phyloP scores from a whole-genome alignment of 352 stramenopile genomes.

The Pythium brassicae region DNA sequence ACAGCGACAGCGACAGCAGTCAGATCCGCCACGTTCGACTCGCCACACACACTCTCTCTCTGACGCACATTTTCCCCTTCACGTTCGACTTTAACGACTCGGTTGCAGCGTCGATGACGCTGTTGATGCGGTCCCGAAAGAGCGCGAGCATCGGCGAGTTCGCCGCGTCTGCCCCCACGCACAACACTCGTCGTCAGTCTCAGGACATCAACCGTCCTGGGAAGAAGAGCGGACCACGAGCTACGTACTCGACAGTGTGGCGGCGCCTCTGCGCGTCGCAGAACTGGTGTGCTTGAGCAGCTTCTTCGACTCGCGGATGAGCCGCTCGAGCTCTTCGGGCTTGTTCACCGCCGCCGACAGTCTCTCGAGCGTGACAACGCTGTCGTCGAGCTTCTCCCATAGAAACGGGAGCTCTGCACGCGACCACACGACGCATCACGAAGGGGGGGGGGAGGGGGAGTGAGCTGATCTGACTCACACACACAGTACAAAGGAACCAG shows the following conservation, averaged over 20 bases:
- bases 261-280: too few species aligned
- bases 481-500: too few species aligned
- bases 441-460: too few species aligned
- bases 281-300: slow-evolving; percentile 28
- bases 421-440: too few species aligned
- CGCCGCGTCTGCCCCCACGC: slow-evolving; percentile 4
- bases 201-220: too few species aligned
- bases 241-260: background rate
- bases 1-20: background rate
- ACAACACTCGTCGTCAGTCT: background rate
- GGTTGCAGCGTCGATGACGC: slow-evolving; percentile 40
- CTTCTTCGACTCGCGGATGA: slow-evolving; percentile 47
- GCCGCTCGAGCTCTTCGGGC: slow-evolving; percentile 49
- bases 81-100: slow-evolving; percentile 38
- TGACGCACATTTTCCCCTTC: slow-evolving; percentile 59
- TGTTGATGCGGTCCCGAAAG: slow-evolving; percentile 46
- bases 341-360: slow-evolving; percentile 43
- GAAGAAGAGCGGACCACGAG: too few species aligned
- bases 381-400: slow-evolving; percentile 58
- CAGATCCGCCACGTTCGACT: too few species aligned
- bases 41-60: too few species aligned
- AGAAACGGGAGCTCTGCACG: slow-evolving; percentile 23
- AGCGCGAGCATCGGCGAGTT: slow-evolving; percentile 21
- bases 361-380: slow-evolving; percentile 39
- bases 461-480: too few species aligned